Base-by-base conservation (phyloP, 78 protist species). In the Isochrysis galbana region DNA sequence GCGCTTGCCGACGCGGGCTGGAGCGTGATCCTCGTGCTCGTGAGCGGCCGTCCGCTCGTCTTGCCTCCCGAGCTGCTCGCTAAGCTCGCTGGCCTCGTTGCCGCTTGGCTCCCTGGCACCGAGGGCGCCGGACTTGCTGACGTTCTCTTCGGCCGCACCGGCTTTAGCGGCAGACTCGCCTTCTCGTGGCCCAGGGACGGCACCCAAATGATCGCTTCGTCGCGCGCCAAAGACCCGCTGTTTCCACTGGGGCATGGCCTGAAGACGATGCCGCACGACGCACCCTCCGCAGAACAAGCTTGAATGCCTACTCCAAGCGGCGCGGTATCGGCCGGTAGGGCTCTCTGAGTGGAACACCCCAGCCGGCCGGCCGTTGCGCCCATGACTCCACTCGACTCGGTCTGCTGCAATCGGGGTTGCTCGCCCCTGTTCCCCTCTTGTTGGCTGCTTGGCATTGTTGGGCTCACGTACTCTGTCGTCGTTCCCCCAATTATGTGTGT, bases 31-130 rank as follows among this genome's bases (percentile, higher is more conserved):
- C 42, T 72, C 44, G 32, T 29, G 82, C 82, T 29, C 17, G 42
- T 34, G 42, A 34, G 39, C 39, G 82, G 82, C 82, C 82, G 82
- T 36, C 82, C 82, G 82, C 41, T 72, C 82, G 39, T 72, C 82
- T 10, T 78, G 47, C 48, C 86, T 5, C 29, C 48, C 19, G 48
- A 38, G 0, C 17, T 41, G 32, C 29, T 78, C 11, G 0, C 1
- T 0, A 26, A 21, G 32, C 2, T 78, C 34, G 48, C 19, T 10
- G 45, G 51, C n/a, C 11, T 78, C 14, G 25, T 78, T 34, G 86
- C 25, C 34, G 23, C 48, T 32, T 78, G 86, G 86, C n/a, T 78
- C 51, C 86, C 86, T 2, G 86, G 86, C n/a, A 41, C 48, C 17
- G 48, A 78, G 86, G 86, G 86, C 45, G 86, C 2, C 0, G 86